Evolutionary conservation across 2,329 filamentous ascomycete species (phyloP), one percentile per base, ranked within the genome.

Genomic region (Alternaria arborescens): DNA sequence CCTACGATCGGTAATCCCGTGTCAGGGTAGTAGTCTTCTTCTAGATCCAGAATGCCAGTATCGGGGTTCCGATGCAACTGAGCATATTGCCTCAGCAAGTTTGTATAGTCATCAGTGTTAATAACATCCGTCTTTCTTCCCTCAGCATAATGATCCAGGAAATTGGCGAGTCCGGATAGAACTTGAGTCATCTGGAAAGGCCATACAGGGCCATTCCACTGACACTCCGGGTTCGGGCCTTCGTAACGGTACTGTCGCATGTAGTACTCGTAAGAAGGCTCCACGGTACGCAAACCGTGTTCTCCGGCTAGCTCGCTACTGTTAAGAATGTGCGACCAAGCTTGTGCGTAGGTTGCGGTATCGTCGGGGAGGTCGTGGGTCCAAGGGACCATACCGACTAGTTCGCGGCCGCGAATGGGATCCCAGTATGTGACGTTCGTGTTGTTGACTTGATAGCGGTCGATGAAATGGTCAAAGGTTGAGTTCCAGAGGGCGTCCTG

Each of bases 201-300:
- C 81, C 81, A 82, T 0, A 78, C 72, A 0, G 81, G 79, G 1
- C 81, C 81, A 41, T 82, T 82, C 81, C 81, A 82, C 48, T 82
- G 81, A 52, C 81, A 82, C 52, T 82, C 80, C 2, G 71, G 73
- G 8, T 74, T 62, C 1, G 64, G 68, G 10, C 72, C 73, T 42
- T 79, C 74, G 56, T 82, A 82, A 8, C 78, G 71, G 61, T 81
- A 81, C 62, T 80, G 79, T 0, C 72, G 72, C 80, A 82, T 82
- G 69, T 80, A 82, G 61, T 82, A 81, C 60, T 82, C 64, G 58
- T 81, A 82, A 41, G 74, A 79, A 1, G 80, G 80, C 51, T 81
- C 81, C n/a, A 75, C 77, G 8, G 81, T 82, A 8, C 80, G 73
- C 28, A 82, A 68, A 10, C 81, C 80, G 32, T 75, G 72, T 5